Base-by-base conservation (phyloP, 495 filamentous ascomycete genomes). In the Massariosphaeria phaeospora region DNA sequence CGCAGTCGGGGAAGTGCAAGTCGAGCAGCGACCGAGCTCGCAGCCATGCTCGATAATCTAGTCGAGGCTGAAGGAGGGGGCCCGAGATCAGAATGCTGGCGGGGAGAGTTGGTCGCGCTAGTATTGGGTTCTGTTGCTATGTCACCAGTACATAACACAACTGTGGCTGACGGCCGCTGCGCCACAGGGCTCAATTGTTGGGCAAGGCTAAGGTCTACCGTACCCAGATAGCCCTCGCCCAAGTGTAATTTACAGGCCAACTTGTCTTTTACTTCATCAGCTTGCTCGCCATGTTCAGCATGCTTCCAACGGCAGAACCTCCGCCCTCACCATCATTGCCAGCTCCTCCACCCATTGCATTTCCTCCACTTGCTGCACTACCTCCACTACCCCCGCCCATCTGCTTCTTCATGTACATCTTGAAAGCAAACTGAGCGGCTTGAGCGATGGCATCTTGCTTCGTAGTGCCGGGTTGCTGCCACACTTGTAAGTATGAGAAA, bases 321-420 rank as follows among this genome's bases (percentile, higher is more conserved):
- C 76, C 74, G 23, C 77, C 75, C 0, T 73, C 72, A 21, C 71
- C 69, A 18, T 69, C 62, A 49, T 75, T 73, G 63, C 76, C 73
- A n/a, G n/a, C n/a, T n/a, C n/a, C n/a, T n/a, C n/a, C n/a, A 31
- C 73, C 65, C 75, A 85, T 67, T 59, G 84, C 55, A 0, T 78
- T 75, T 12, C 66, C 62, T 15, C 58, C 50, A 43, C 59, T 50
- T 6, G 44, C 18, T 24, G 71, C 65, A 35, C 76, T 73, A 21
- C 77, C 75, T 0, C 74, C 72, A 21, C 71, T 69, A 18, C 69
- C 62, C 48, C 76, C 74, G 63, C 76, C 73, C 55, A 76, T 73
- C 57, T 78, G 62, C 21, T 68, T 68, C 72, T 84, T 81, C 72
- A 83, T 69, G 60, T 84, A 85, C 78, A 85, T 79, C 76, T 86